These are phyloP conservation scores for Hygrocybe punicea DNA, from an alignment of 768 basidiomycete genomes.

Conservation along the genomic window DNA sequence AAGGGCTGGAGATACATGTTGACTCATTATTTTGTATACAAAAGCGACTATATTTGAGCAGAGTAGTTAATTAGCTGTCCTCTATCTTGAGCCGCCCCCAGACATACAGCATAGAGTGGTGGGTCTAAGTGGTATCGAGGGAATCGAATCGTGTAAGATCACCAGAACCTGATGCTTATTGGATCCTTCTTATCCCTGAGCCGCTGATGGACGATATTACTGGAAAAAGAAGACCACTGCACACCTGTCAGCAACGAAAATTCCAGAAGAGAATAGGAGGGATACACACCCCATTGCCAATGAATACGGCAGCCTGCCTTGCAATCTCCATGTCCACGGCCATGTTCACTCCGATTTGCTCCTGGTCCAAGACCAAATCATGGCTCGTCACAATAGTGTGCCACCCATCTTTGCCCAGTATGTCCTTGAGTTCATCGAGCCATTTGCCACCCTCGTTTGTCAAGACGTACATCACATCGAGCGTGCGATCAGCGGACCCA, in stretches of 20 bases:
- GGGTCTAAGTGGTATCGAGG: too few species aligned
- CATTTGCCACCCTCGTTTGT: slow-evolving; percentile 50
- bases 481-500: too few species aligned
- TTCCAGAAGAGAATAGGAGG: slow-evolving; percentile 1
- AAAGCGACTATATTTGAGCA: too few species aligned
- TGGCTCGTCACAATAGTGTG: slow-evolving; percentile 42
- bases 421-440: slow-evolving; percentile 40
- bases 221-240: slow-evolving; percentile 51
- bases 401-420: slow-evolving; percentile 44
- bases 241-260: slow-evolving; percentile 4
- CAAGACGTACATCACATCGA: slow-evolving; percentile 30
- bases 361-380: slow-evolving; percentile 44
- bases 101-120: too few species aligned
- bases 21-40: too few species aligned
- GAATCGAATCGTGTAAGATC: too few species aligned
- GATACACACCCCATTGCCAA: slow-evolving; percentile 50
- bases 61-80: too few species aligned
- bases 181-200: slow-evolving; percentile 42
- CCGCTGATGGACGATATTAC: slow-evolving; percentile 47
- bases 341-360: slow-evolving; percentile 47
- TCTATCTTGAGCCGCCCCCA: too few species aligned
- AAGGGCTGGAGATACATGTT: too few species aligned
- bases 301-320: slow-evolving; percentile 46
- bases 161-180: slow-evolving; percentile 44
- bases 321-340: slow-evolving; percentile 57